Conservation (phyloP, 1,284 basidiomycete genomes). For the Puccinia hordei region DNA sequence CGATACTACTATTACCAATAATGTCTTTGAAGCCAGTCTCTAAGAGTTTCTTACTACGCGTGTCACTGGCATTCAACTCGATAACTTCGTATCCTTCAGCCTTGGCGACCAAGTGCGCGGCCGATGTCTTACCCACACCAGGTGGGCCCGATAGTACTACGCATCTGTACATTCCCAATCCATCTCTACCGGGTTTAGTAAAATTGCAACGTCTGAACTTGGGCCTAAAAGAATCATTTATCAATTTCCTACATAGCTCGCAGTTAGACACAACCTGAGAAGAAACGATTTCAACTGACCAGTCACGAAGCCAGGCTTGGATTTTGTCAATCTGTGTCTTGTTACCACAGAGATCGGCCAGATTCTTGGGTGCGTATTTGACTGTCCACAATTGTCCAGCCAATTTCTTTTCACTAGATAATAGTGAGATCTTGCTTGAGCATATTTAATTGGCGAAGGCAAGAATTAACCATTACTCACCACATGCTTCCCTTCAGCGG, state of each 20-base stretch:
- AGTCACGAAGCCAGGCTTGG: slow-evolving; percentile 79
- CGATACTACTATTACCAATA: slow-evolving; percentile 54
- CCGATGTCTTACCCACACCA: slow-evolving; percentile 96
- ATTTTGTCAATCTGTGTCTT: slow-evolving; percentile 87
- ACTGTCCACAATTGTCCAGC: slow-evolving; percentile 83
- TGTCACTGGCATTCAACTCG: slow-evolving; percentile 94
- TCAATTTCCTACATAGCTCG: slow-evolving; percentile 4
- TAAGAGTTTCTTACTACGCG: slow-evolving; percentile 91
- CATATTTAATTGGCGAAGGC: neutral
- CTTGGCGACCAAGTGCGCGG: slow-evolving; percentile 87
- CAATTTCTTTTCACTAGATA: slow-evolving; percentile 34
- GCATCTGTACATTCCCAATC: slow-evolving; percentile 81
- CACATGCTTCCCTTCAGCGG: slow-evolving; percentile 52
- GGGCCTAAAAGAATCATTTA: slow-evolving; percentile 65
- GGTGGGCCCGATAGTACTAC: slow-evolving; percentile 89
- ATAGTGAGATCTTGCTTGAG: neutral
- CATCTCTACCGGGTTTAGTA: slow-evolving; percentile 91
- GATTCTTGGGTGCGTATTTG: slow-evolving; percentile 81
- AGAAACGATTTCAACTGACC: slow-evolving; percentile 64
- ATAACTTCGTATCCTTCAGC: slow-evolving; percentile 86
- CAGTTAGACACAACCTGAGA: neutral
- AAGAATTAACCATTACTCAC: neutral
- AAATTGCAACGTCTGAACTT: slow-evolving; percentile 73
- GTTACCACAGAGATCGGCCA: slow-evolving; percentile 95
- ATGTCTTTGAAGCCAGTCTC: slow-evolving; percentile 66